Evolutionary conservation across 1,139 yeast genomes (phyloP), one percentile per base, ranked within the genome.

Genomic region (Hansenula lynferdii): DNA sequence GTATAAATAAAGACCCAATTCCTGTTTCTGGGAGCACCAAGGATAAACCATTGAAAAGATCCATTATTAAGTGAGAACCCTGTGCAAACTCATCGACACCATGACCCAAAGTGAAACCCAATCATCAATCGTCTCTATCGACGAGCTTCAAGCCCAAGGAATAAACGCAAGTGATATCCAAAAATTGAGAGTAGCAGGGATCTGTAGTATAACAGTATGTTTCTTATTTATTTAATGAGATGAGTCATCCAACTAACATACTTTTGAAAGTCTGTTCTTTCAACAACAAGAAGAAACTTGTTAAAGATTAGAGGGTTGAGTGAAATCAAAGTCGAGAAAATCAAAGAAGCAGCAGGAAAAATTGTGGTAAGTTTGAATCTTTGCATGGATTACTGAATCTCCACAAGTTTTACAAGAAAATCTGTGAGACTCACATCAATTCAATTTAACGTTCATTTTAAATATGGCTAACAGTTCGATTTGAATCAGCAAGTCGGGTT

Each of bases 341-440:
- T 77, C 41, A 77, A 77, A 51, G 83, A 77, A 44, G 81, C 81
- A 1, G 79, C 80, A 0, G 65, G 70, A 11, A 76, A 75, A 47
- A 53, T 77, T 18, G 57, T 73, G 43, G 63, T 57, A 34, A 30
- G 57, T 43, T 15, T 8, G 16, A 8, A 9, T 8, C 4, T 8
- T 22, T 22, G n/a, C n/a, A 22, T 22, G n/a, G n/a, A n/a, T n/a
- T n/a, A n/a, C n/a, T n/a, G n/a, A n/a, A n/a, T n/a, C n/a, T n/a
- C n/a, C n/a, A n/a, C n/a, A n/a, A n/a, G n/a, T n/a, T n/a, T n/a
- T n/a, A n/a, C n/a, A n/a, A n/a, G n/a, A n/a, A n/a, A n/a, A n/a
- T n/a, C n/a, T n/a, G n/a, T n/a, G n/a, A n/a, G n/a, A n/a, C n/a
- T n/a, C n/a, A n/a, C n/a, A n/a, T n/a, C n/a, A n/a, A n/a, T n/a